Conservation (phyloP, 129 eudicot genomes). For the Tagetes erecta region DNA sequence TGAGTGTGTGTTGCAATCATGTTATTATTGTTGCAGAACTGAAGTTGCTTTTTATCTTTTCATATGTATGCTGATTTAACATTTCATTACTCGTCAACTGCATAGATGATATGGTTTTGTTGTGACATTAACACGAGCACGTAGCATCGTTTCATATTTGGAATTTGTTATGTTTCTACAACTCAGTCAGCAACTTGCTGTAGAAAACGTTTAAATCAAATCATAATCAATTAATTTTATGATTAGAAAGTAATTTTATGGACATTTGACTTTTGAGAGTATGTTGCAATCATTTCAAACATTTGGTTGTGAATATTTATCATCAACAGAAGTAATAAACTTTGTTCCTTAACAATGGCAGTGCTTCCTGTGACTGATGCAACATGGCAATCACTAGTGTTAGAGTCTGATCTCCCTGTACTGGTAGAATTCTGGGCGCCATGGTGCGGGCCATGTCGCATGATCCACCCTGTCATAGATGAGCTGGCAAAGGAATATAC, state of each 20-base stretch:
- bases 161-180: no score
- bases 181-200: no score
- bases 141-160: no score
- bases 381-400: constrained; percentile 36
- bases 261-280: not conserved
- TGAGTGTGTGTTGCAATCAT: no score
- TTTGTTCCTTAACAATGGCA: constrained; percentile 3
- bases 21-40: no score
- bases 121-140: no score
- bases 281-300: not conserved
- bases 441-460: constrained; percentile 88
- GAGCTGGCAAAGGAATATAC: constrained; percentile 58
- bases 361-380: constrained; percentile 40
- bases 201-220: not conserved
- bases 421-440: constrained; percentile 91
- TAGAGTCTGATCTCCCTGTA: constrained; percentile 57
- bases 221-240: not conserved
- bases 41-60: no score
- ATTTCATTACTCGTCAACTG: no score
- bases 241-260: not conserved
- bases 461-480: constrained; percentile 68
- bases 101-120: no score
- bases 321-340: not conserved
- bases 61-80: no score
- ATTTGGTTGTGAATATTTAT: not conserved